phyloP scores from a whole-genome alignment of 1,284 basidiomycete species.

The Moesziomyces globuligerus region DNA sequence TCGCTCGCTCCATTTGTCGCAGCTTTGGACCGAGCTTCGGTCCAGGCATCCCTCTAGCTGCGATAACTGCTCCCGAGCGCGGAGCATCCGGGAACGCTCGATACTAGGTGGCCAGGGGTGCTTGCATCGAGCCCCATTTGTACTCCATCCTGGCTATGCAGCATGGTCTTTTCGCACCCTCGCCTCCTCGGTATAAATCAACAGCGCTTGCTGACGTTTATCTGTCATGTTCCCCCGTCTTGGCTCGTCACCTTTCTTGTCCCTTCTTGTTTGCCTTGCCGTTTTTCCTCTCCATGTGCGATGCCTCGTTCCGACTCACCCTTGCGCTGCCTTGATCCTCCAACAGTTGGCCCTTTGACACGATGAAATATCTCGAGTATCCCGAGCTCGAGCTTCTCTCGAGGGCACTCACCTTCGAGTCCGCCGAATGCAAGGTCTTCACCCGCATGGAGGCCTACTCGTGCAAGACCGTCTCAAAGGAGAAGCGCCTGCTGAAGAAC shows the following conservation, averaged over 20 bases:
- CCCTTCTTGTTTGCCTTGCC: background rate
- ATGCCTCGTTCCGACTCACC: background rate
- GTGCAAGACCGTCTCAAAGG: constrained; percentile 95
- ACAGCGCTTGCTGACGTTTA: constrained; percentile 25
- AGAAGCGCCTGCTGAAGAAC: constrained; percentile 93
- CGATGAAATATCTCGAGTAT: constrained; percentile 91
- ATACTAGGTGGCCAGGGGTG: background rate
- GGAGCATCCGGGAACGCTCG: background rate
- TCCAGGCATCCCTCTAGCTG: background rate
- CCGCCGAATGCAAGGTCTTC: constrained; percentile 88
- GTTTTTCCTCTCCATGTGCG: background rate
- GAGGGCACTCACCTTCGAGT: constrained; percentile 76
- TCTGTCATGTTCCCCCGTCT: constrained; percentile 12
- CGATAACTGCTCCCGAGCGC: background rate
- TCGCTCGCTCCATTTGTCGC: background rate
- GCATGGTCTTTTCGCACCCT: background rate
- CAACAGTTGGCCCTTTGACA: constrained; percentile 1
- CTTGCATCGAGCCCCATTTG: background rate
- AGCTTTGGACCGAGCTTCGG: constrained; percentile 5
- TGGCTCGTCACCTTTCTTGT: background rate
- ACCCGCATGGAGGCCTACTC: constrained; percentile 96
- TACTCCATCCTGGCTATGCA: background rate
- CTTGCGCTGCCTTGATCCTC: background rate
- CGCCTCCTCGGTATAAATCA: constrained; percentile 8
- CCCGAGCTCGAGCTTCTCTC: constrained; percentile 82